Evolutionary conservation across 148 eudicot genomes (phyloP).

Genomic region (Dianthus caryophyllus): DNA sequence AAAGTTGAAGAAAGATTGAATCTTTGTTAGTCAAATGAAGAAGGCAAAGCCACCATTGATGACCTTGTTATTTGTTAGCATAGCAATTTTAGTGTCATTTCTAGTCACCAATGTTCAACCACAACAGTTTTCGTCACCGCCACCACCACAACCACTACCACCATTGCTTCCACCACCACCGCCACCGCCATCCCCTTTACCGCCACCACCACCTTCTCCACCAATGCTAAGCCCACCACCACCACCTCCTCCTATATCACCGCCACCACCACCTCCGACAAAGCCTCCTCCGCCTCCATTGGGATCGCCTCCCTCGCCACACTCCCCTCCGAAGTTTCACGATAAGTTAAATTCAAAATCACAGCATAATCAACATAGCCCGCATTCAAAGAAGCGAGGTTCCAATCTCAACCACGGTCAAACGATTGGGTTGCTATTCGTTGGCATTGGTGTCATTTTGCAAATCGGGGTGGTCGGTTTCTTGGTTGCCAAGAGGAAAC

Average conservation of each 20-base stretch:
- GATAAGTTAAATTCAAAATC: slow-evolving; percentile 5
- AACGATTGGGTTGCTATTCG: slow-evolving; percentile 56
- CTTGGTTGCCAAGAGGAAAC: slow-evolving; percentile 46
- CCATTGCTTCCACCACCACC: neutral
- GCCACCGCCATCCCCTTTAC: neutral
- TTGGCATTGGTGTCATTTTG: slow-evolving; percentile 51
- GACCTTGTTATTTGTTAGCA: slow-evolving; percentile 12
- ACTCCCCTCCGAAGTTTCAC: slow-evolving; percentile 15
- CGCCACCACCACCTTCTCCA: slow-evolving; percentile 7
- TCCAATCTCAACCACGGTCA: slow-evolving; percentile 45
- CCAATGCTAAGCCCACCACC: slow-evolving; percentile 3
- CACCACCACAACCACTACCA: neutral
- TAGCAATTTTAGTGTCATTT: slow-evolving; percentile 20
- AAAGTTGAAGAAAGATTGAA: slow-evolving; percentile 8
- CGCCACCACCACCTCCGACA: neutral
- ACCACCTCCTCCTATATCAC: neutral
- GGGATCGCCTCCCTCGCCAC: slow-evolving; percentile 14
- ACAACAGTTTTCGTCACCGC: slow-evolving; percentile 18
- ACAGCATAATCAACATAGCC: neutral
- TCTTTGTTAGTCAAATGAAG: slow-evolving; percentile 29
- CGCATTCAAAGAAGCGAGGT: neutral
- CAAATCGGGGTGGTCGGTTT: slow-evolving; percentile 61
- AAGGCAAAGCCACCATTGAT: slow-evolving; percentile 32
- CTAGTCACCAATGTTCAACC: slow-evolving; percentile 31
- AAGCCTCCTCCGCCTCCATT: slow-evolving; percentile 16